Evolutionary conservation across 2,329 filamentous ascomycete genomes (phyloP), one percentile per base, ranked within the genome.

Genomic region (Coleophoma crateriformis): DNA sequence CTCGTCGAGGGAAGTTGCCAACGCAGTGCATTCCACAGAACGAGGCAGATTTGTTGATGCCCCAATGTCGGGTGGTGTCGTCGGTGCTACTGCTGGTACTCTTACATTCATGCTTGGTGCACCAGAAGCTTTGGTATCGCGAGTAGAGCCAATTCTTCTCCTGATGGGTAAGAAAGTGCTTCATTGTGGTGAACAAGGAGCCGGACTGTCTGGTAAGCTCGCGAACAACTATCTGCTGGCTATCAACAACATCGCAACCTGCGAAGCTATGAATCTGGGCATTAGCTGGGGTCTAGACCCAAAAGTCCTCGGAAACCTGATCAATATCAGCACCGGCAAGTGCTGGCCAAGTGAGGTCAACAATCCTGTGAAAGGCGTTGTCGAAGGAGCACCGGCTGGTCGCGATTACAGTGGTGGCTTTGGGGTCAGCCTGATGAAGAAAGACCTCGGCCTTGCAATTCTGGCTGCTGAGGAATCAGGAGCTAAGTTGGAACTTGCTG

Each of bases 301-400:
- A 0, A 67, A 73, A 48, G 84, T 82, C 7, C 77, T 99, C 2
- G 87, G 89, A 0, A 83, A 85, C 46, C 83, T 99, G 68, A 89
- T 99, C 72, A 97, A 96, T 66, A 87, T 87, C 3, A 94, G 89
- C 59, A 96, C 92, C 0, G 94, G 94, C n/a, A 82, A 78, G 57
- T 97, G 91, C 76, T 99, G 94, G 94, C 90, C 92, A 1, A 94
- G 86, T 61, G 91, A 96, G 70, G 75, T 95, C 54, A 99, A 99
- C 71, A 97, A 97, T 65, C 94, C 94, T 0, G 90, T 97, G 3
- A 84, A 84, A 11, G 91, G 90, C 13, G 90, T 96, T 0, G 77
- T 92, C 19, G 82, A 85, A 53, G 81, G 78, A 1, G 81, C 89
- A 2, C 90, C 92, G 0, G 87, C 90, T 0, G 80, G 77, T 48